A percentile compares a stretch with the other conserved stretches of the same genome.
phyloP scores from a whole-genome alignment of 179 eudicot species.

The Silene coronaria region DNA sequence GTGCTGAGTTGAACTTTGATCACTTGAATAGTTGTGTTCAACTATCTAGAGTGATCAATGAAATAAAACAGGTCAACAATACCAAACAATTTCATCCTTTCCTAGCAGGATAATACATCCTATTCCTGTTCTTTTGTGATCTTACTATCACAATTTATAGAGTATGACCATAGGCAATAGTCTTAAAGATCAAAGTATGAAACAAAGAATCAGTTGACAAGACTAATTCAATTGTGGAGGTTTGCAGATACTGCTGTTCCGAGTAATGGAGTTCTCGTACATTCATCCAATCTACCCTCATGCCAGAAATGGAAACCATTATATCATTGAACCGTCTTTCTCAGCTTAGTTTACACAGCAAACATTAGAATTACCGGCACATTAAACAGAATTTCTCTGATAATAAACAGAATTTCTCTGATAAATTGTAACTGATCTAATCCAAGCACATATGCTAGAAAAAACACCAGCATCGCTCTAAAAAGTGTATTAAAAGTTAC shows the following conservation, averaged over 20 bases:
- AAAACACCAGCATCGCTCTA: not conserved
- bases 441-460: not conserved
- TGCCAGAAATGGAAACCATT: not conserved
- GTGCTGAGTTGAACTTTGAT: not conserved
- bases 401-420: not conserved
- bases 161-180: not conserved
- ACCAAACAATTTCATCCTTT: not conserved
- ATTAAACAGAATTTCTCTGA: constrained; percentile 1
- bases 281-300: not conserved
- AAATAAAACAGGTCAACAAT: not conserved
- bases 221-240: not conserved
- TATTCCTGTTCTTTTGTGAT: not conserved
- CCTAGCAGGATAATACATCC: not conserved
- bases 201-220: not conserved
- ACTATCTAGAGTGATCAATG: not conserved
- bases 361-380: not conserved
- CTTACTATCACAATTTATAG: not conserved
- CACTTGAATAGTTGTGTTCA: not conserved
- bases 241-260: not conserved
- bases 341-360: not conserved
- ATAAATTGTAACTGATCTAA: not conserved
- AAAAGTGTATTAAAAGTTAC: constrained; percentile 16
- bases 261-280: not conserved
- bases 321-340: not conserved
- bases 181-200: not conserved